Percentiles rank a stretch among this genome's conserved stretches.
These are phyloP conservation scores for Dryas octopetala DNA, from an alignment of 306 rosid species.

Conservation along the genomic window DNA sequence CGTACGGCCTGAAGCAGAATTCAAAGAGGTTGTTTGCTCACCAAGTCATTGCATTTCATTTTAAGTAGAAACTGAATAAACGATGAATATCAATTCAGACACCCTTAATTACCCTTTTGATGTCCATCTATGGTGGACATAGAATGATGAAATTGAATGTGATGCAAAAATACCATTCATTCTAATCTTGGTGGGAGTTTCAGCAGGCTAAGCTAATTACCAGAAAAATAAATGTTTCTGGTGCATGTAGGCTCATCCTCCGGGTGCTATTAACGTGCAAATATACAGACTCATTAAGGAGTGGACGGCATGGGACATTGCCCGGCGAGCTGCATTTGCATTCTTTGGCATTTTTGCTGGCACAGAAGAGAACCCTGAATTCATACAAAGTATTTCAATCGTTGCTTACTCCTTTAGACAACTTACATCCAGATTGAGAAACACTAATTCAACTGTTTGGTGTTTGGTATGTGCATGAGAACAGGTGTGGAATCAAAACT, in stretches of 20 bases:
- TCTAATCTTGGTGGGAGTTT: too few species aligned
- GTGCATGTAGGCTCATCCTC: constrained; percentile 71
- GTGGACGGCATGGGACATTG: constrained; percentile 99
- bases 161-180: too few species aligned
- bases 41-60: neutral
- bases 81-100: too few species aligned
- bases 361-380: constrained; percentile 97
- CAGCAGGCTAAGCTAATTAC: neutral
- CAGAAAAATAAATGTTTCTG: constrained; percentile 1
- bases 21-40: constrained; percentile 62
- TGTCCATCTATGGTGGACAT: too few species aligned
- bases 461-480: neutral
- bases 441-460: constrained; percentile 4
- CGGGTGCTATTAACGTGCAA: constrained; percentile 87
- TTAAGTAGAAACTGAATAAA: neutral
- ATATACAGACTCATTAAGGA: constrained; percentile 96
- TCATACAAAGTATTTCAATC: constrained; percentile 51
- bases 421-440: neutral
- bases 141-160: too few species aligned
- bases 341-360: constrained; percentile 95
- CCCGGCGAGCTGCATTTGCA: constrained; percentile 95
- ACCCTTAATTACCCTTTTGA: too few species aligned
- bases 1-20: constrained; percentile 94
- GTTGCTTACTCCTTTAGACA: constrained; percentile 17
- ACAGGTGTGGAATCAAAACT: constrained; percentile 77